Evolutionary conservation across 2,329 filamentous ascomycete species (phyloP), one percentile per base, ranked within the genome.

Genomic region (Camillea tinctor): DNA sequence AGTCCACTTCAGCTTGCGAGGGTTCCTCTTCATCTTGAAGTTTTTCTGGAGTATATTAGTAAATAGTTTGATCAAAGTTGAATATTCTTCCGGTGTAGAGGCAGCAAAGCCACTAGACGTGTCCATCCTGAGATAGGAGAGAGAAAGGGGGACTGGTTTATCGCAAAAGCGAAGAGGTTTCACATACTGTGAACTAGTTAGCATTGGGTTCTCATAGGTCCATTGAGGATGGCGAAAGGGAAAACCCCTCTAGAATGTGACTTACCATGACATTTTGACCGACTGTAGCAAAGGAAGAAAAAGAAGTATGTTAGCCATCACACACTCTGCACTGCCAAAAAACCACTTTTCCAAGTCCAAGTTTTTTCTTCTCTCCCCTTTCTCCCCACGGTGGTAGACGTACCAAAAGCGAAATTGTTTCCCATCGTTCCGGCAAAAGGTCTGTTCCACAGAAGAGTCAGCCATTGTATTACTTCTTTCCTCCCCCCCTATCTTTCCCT

Each of bases 1-100:
- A 64, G 94, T 97, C 95, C 94, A 97, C 79, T 93, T 95, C 70
- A 98, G 86, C 79, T 97, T 97, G 75, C 94, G 88, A 40, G 94
- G 93, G 80, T 98, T 97, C 68, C 95, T 89, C 90, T 97, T 97
- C 92, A 96, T 96, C 80, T 96, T 95, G 36, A 44, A 44, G 36
- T 44, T 44, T 44, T 44, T 44, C 36, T 44, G 36, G 13, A 17
- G 17, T 15, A 44, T 17, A 44, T 44, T 44, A 44, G 13, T 44
- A 44, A 3, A 44, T n/a, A 17, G 13, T 30, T 30, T 13, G 26
- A 6, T 6, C 6, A 13, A 30, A 6, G 26, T 6, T 17, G 15
- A 13, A 44, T 9, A 11, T 7, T 7, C n/a, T 30, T 49, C 13
- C 4, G 44, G 44, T 17, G 13, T 21, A 13, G 44, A 49, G 44